phyloP scores from a whole-genome alignment of 2,329 filamentous ascomycete species.

The Cladobotryum mycophilum region DNA sequence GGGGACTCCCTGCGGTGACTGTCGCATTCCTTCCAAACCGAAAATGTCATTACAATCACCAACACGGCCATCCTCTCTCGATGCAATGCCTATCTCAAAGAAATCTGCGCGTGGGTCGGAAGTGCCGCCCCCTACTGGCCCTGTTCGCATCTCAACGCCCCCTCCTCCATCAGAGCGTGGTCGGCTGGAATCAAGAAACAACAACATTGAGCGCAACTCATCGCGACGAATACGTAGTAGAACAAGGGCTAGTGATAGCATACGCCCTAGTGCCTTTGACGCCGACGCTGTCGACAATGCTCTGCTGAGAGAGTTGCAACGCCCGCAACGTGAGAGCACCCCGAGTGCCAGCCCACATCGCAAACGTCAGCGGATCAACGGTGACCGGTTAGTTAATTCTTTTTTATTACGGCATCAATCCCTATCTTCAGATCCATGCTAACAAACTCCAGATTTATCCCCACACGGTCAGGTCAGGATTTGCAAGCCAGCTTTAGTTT shows the following conservation, averaged over 20 bases:
- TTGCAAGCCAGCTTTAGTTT: constrained; percentile 88
- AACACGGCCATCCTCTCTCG: constrained; percentile 21
- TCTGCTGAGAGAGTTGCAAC: constrained; percentile 45
- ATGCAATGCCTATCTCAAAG: constrained; percentile 28
- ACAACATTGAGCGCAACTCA: constrained; percentile 24
- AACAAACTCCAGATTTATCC: constrained; percentile 69
- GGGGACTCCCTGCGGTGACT: constrained; percentile 4
- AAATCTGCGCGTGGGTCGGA: constrained; percentile 27
- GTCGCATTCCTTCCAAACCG: constrained; percentile 6
- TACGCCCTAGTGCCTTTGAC: constrained; percentile 37
- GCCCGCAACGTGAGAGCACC: constrained; percentile 45
- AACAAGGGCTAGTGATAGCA: constrained; percentile 29
- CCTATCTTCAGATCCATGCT: constrained; percentile 11
- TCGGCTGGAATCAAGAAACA: constrained; percentile 36
- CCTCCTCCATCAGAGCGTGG: constrained; percentile 39
- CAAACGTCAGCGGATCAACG: constrained; percentile 55
- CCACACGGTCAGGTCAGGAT: constrained; percentile 87
- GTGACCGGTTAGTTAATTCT: constrained; percentile 45
- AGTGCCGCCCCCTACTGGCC: constrained; percentile 24
- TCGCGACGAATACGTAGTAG: constrained; percentile 30
- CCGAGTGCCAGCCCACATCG: constrained; percentile 49
- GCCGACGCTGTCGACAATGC: constrained; percentile 45
- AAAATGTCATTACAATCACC: constrained; percentile 28
- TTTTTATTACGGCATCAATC: not conserved
- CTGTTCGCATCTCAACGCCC: constrained; percentile 37